These are phyloP conservation scores for Dillenia turbinata DNA, from an alignment of 164 flowering plant species.

Conservation along the genomic window DNA sequence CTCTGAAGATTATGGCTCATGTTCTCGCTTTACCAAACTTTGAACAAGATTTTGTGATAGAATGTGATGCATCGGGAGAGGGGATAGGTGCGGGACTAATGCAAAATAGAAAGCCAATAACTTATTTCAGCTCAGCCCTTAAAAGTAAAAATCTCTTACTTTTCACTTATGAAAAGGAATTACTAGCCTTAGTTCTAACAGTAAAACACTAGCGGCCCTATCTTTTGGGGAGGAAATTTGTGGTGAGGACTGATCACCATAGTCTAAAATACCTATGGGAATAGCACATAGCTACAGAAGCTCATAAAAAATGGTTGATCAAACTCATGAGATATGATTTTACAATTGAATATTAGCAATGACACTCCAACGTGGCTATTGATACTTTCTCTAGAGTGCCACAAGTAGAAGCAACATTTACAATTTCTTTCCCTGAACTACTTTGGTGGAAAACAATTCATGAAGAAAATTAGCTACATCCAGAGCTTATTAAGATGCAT, in stretches of 20 bases:
- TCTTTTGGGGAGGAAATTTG: not conserved
- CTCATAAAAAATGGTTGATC: conserved; percentile 4
- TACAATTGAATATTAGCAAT: not conserved
- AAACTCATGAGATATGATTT: conserved; percentile 10
- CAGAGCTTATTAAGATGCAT: no score
- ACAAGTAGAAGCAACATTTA: no score
- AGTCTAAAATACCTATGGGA: conserved; percentile 9
- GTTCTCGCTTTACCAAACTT: conserved; percentile 5
- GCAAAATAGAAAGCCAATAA: conserved; percentile 8
- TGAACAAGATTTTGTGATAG: not conserved
- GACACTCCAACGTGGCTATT: conserved; percentile 1
- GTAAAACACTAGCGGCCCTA: conserved; percentile 12
- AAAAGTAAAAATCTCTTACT: not conserved
- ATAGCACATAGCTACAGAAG: not conserved
- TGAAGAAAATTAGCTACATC: no score
- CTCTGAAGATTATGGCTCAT: not conserved
- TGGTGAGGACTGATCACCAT: conserved; percentile 4
- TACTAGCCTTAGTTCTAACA: conserved; percentile 2
- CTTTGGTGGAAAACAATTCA: no score
- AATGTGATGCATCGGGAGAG: not conserved
- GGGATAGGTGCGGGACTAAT: conserved; percentile 13
- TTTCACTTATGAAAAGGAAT: conserved; percentile 10
- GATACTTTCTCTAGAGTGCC: conserved; percentile 5
- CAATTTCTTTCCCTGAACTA: no score
- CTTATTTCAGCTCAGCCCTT: conserved; percentile 12